phyloP scores from a whole-genome alignment of 495 filamentous ascomycete genomes.

The Evansstolkia leycettana region DNA sequence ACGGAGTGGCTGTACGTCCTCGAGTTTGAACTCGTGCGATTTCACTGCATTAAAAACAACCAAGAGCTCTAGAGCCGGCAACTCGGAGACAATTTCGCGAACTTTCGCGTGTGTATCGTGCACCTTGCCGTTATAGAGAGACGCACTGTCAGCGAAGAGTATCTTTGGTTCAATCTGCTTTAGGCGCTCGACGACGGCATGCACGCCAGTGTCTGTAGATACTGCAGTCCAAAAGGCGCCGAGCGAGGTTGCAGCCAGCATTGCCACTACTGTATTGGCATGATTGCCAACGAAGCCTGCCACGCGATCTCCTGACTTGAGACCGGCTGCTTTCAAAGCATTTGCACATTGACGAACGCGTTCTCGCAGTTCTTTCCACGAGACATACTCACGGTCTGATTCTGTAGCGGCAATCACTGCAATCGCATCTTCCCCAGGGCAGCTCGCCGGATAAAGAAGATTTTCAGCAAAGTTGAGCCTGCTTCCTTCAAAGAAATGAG shows the following conservation, averaged over 20 bases:
- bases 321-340: constrained; percentile 49
- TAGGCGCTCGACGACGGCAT: constrained; percentile 70
- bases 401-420: constrained; percentile 71
- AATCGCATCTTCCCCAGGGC: constrained; percentile 41
- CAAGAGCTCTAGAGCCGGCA: constrained; percentile 50
- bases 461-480: constrained; percentile 88
- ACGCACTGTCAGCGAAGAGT: constrained; percentile 76
- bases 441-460: constrained; percentile 59
- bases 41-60: constrained; percentile 58
- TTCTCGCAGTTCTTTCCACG: constrained; percentile 74
- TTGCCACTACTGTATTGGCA: constrained; percentile 67
- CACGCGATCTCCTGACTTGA: constrained; percentile 59
- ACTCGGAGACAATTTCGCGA: constrained; percentile 48
- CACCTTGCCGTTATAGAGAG: constrained; percentile 77
- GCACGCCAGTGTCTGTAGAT: constrained; percentile 70
- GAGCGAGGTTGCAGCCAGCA: constrained; percentile 67
- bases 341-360: constrained; percentile 61
- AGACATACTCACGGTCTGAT: constrained; percentile 48
- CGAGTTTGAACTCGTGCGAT: constrained; percentile 32
- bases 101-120: constrained; percentile 64
- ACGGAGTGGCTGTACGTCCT: constrained; percentile 30
- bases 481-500: constrained; percentile 68
- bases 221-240: constrained; percentile 89
- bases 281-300: constrained; percentile 87
- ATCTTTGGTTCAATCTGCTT: constrained; percentile 69